These are phyloP conservation scores for Pelargonium nanum DNA, from an alignment of 345 rosid genomes.

Conservation along the genomic window DNA sequence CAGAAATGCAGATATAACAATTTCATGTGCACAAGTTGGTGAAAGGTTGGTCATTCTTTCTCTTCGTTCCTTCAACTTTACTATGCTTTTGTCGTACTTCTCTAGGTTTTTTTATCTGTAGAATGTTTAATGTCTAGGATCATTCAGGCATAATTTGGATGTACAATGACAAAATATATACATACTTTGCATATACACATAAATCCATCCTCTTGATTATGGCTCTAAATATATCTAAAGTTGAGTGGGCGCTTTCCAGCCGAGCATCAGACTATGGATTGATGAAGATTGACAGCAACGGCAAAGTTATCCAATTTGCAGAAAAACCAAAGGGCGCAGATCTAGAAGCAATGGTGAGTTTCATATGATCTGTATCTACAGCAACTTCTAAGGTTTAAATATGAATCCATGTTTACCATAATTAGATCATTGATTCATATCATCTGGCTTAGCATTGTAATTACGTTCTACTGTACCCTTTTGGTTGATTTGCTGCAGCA, in stretches of 20 bases:
- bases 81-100: background rate
- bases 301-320: conserved; percentile 56
- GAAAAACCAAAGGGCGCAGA: conserved; percentile 77
- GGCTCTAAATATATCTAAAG: conserved; percentile 6
- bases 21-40: conserved; percentile 62
- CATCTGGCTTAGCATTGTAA: no score
- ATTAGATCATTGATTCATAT: no score
- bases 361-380: background rate
- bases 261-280: conserved; percentile 90
- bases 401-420: no score
- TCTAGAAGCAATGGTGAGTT: conserved; percentile 72
- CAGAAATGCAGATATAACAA: conserved; percentile 69
- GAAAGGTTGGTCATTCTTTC: conserved; percentile 46
- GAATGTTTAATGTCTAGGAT: no score
- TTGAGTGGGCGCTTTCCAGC: conserved; percentile 30
- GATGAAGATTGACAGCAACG: conserved; percentile 62
- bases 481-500: conserved; percentile 33
- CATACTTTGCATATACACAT: no score
- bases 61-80: background rate
- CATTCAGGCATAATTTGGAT: no score
- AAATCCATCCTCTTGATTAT: no score
- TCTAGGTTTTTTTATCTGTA: no score
- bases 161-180: no score
- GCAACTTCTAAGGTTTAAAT: no score
- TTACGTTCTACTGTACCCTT: background rate